Evolutionary conservation across 495 filamentous ascomycete genomes (phyloP), one percentile per base, ranked within the genome.

Genomic region (Penicillium argentinense): DNA sequence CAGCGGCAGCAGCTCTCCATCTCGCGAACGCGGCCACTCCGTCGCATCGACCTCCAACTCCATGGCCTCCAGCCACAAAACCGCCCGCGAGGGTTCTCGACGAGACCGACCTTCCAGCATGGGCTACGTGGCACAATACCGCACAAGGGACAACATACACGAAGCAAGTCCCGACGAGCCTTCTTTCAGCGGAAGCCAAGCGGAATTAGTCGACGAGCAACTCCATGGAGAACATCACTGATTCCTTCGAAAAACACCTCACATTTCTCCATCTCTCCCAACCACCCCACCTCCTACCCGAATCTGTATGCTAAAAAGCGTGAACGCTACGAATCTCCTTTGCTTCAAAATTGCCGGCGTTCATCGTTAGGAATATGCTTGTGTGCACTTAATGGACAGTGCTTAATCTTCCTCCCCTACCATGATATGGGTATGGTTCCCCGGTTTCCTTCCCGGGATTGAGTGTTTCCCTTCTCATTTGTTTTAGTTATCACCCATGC

Each of bases 121-220:
- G 55, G 87, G 88, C 1, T 84, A 82, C 53, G 88, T 92, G n/a
- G 72, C 85, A 26, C 84, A 88, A 22, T 83, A 87, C 49, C 72
- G 78, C 25, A 75, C 79, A 0, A 68, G 66, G 26, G 80, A 82
- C 39, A 76, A 79, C 39, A 80, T 84, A 34, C 75, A 76, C 45
- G 82, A 74, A 49, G 75, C 79, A 24, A 79, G 66, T 51, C 68
- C 70, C 23, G 73, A 82, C n/a, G 77, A 83, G 32, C 74, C 75
- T 0, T 68, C 70, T 3, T 64, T 76, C 17, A 56, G 67, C 1
- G 72, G 74, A n/a, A 77, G 74, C 25, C 62, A 67, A 9, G 76
- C 76, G 8, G 77, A 79, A 53, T 54, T 79, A 16, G 73, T 79
- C 9, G 63, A 69, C 27, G 65, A 66, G 37, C 54, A 57, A 9